phyloP scores from a whole-genome alignment of 352 stramenopile species.

The Globisporangium sylvaticum region DNA sequence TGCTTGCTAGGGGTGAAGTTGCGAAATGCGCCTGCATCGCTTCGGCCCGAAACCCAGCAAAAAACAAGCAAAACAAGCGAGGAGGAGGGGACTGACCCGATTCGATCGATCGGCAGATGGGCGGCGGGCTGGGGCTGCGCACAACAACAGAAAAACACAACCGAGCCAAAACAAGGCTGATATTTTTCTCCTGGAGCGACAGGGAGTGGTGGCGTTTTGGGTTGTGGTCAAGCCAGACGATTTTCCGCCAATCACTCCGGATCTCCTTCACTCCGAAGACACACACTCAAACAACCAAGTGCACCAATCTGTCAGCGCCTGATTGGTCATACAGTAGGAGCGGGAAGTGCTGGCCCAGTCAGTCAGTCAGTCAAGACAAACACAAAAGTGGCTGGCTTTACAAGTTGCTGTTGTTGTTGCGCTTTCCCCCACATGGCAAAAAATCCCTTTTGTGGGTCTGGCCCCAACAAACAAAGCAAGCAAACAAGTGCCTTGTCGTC shows the following conservation, averaged over 20 bases:
- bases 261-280: not conserved
- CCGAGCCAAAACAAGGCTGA: slow-evolving; percentile 3
- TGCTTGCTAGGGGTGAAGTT: slow-evolving; percentile 25
- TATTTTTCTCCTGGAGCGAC: slow-evolving; percentile 10
- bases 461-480: not conserved
- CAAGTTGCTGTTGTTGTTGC: not conserved
- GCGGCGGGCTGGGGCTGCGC: too few species aligned
- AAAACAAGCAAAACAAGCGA: not conserved
- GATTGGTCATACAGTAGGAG: not conserved
- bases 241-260: slow-evolving; percentile 6
- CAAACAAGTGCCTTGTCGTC: not conserved
- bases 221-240: slow-evolving; percentile 6
- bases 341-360: not conserved
- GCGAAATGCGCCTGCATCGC: slow-evolving; percentile 16
- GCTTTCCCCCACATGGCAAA: not conserved
- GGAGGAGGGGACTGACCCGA: not conserved
- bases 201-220: not conserved
- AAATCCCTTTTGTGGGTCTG: not conserved
- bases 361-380: not conserved
- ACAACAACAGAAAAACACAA: not conserved
- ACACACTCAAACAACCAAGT: not conserved
- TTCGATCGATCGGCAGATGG: too few species aligned
- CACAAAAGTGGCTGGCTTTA: not conserved
- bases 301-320: slow-evolving; percentile 1
- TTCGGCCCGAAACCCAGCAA: not conserved